A percentile compares a stretch with the other conserved stretches of the same genome.
These are phyloP conservation scores for Heliocybe sulcata DNA, from an alignment of 1,284 basidiomycete genomes.

Conservation along the genomic window DNA sequence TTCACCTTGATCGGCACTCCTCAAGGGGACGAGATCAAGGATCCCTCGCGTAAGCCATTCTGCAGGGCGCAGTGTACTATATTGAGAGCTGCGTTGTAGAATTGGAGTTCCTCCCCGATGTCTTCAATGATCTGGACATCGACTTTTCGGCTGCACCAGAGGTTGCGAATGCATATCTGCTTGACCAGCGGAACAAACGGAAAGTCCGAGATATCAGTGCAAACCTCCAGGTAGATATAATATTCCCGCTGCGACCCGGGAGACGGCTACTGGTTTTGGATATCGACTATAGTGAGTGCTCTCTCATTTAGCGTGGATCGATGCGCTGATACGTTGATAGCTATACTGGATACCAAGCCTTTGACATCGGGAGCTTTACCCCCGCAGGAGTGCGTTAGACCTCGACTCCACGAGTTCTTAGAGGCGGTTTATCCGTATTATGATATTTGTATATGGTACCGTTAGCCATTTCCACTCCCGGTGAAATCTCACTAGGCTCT, in stretches of 20 bases:
- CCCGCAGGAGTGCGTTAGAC: conserved; percentile 74
- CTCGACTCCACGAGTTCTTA: conserved; percentile 80
- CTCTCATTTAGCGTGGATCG: background rate
- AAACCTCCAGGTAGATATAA: conserved; percentile 63
- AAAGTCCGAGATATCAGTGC: conserved; percentile 70
- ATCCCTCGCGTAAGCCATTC: conserved; percentile 42
- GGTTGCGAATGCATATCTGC: conserved; percentile 51
- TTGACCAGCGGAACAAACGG: conserved; percentile 71
- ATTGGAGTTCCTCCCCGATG: conserved; percentile 61
- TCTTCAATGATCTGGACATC: conserved; percentile 75
- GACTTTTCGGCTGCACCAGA: conserved; percentile 60
- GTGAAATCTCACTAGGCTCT: conserved; percentile 2
- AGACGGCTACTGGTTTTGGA: conserved; percentile 83
- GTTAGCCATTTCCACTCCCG: background rate
- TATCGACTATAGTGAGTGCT: conserved; percentile 73
- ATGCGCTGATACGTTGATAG: conserved; percentile 18
- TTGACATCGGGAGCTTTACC: conserved; percentile 73
- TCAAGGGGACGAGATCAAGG: conserved; percentile 77
- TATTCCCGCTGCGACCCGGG: conserved; percentile 67
- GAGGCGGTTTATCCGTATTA: conserved; percentile 74
- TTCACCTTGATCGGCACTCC: conserved; percentile 81
- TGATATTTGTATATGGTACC: conserved; percentile 80
- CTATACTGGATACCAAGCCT: conserved; percentile 80
- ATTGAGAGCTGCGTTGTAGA: too few relatives aligned
- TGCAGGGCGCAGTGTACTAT: too few relatives aligned